phyloP scores from a whole-genome alignment of 805 yeast species.

The Candida khao-thaluensis region DNA sequence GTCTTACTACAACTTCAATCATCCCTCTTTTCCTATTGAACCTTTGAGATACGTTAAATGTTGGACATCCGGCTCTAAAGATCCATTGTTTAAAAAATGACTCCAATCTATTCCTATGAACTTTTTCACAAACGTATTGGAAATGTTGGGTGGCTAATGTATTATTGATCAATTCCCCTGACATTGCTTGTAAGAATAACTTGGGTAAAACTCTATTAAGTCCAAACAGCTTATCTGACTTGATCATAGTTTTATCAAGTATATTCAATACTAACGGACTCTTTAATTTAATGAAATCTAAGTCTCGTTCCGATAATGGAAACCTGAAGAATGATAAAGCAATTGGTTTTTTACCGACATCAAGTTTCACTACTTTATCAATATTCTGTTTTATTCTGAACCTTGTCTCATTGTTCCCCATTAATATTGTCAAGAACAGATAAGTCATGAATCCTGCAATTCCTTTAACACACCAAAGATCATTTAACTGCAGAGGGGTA shows the following conservation, averaged over 20 bases:
- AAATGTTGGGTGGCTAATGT: slow-evolving; percentile 79
- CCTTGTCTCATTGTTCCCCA: slow-evolving; percentile 83
- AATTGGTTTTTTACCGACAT: slow-evolving; percentile 78
- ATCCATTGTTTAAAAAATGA: slow-evolving; percentile 93
- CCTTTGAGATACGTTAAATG: slow-evolving; percentile 82
- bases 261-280: slow-evolving; percentile 85
- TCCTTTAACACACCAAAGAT: slow-evolving; percentile 88
- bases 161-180: slow-evolving; percentile 83
- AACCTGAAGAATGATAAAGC: slow-evolving; percentile 64
- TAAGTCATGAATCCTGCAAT: slow-evolving; percentile 80
- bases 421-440: slow-evolving; percentile 62
- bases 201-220: slow-evolving; percentile 88
- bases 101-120: slow-evolving; percentile 80
- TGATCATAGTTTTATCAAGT: slow-evolving; percentile 89
- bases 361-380: slow-evolving; percentile 68
- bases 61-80: slow-evolving; percentile 82
- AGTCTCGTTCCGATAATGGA: slow-evolving; percentile 62
- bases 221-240: slow-evolving; percentile 93
- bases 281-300: slow-evolving; percentile 70
- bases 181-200: slow-evolving; percentile 89
- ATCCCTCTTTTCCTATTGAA: slow-evolving; percentile 93
- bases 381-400: slow-evolving; percentile 64
- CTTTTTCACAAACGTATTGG: slow-evolving; percentile 92
- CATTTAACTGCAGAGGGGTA: slow-evolving; percentile 74
- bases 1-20: slow-evolving; percentile 91